Conservation (phyloP, 2,329 filamentous ascomycete genomes). For the Claviceps sp. region DNA sequence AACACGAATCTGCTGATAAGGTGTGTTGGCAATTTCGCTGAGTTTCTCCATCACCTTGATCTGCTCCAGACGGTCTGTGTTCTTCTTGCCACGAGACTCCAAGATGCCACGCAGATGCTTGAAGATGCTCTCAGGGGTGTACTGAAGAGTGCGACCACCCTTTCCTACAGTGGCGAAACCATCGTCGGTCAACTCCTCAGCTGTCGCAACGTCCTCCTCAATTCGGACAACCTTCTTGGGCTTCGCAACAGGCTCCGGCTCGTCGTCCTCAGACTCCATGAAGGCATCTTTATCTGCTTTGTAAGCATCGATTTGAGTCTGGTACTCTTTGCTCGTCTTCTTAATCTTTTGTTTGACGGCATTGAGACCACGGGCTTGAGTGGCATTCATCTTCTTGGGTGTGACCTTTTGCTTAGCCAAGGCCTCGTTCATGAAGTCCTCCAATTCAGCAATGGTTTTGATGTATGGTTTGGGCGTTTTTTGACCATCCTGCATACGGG, state of each 20-base stretch:
- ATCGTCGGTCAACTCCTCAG: constrained; percentile 57
- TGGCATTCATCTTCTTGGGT: constrained; percentile 97
- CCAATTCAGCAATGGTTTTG: constrained; percentile 82
- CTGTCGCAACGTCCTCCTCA: constrained; percentile 33
- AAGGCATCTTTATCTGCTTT: constrained; percentile 72
- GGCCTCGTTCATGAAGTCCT: constrained; percentile 88
- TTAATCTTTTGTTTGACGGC: constrained; percentile 96
- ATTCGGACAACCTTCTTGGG: constrained; percentile 20
- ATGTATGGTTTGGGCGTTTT: constrained; percentile 85
- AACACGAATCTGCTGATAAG: constrained; percentile 89
- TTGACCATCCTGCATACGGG: constrained; percentile 63
- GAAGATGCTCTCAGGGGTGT: constrained; percentile 94
- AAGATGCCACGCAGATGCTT: constrained; percentile 90
- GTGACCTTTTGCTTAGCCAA: constrained; percentile 92
- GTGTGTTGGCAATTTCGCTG: constrained; percentile 71
- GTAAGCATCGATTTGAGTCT: constrained; percentile 76
- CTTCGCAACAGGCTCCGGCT: constrained; percentile 44
- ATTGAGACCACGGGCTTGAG: constrained; percentile 85
- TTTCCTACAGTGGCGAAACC: constrained; percentile 83
- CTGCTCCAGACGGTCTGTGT: constrained; percentile 88
- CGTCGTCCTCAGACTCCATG: constrained; percentile 75
- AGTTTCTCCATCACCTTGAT: constrained; percentile 97
- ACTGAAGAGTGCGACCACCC: constrained; percentile 77
- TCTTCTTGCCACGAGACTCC: constrained; percentile 96
- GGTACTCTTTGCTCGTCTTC: constrained; percentile 96